Conservation (phyloP, 257 asterid species). For the Paraleonurus japonicus region DNA sequence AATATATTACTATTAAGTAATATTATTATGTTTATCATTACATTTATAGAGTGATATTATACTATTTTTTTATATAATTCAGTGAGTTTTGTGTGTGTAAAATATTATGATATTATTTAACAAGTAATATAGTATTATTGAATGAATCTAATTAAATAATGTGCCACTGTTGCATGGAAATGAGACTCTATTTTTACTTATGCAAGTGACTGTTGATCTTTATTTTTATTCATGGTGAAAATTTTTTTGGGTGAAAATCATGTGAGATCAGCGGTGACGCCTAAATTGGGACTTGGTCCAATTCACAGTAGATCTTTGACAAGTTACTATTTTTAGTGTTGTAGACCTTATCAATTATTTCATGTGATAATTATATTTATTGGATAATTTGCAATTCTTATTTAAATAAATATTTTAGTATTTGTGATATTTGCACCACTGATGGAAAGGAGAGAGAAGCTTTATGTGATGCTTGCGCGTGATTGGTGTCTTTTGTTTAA, state of each 20-base stretch:
- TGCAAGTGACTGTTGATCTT: no score
- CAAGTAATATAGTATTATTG: no score
- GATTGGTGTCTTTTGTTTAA: background rate
- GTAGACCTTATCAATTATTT: background rate
- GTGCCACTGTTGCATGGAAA: no score
- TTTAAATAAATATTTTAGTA: background rate
- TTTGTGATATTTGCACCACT: slow-evolving; percentile 2
- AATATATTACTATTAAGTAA: no score
- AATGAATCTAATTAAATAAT: no score
- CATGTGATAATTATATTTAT: background rate
- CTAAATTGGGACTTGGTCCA: background rate
- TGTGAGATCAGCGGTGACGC: slow-evolving; percentile 14
- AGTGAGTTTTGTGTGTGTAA: no score
- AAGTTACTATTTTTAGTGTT: background rate
- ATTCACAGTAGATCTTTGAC: background rate
- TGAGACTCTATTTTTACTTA: no score
- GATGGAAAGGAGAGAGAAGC: background rate
- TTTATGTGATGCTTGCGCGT: background rate
- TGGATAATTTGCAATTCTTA: background rate
- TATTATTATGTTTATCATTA: no score
- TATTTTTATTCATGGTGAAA: background rate
- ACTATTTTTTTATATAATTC: no score
- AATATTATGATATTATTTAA: no score
- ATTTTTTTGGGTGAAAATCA: background rate
- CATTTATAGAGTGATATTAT: no score